Conservation (phyloP, 495 filamentous ascomycete genomes). For the Xanthoparmelia taractica region DNA sequence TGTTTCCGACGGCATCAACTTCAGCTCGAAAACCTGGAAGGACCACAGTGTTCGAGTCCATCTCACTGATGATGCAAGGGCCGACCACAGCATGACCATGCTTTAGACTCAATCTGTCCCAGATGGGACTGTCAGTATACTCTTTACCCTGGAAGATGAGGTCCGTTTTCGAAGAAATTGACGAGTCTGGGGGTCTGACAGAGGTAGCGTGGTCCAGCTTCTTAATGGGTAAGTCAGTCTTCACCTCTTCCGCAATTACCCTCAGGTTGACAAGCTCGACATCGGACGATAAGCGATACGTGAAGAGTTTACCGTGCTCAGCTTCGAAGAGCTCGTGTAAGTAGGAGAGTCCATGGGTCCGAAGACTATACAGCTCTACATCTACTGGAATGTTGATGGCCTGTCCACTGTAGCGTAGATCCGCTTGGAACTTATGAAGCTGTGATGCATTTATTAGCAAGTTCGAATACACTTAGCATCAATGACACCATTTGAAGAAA, state of each 20-base stretch:
- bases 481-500: not conserved
- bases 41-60: slow-evolving; percentile 46
- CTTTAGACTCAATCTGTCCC: slow-evolving; percentile 39
- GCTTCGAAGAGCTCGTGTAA: slow-evolving; percentile 35
- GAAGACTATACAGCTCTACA: slow-evolving; percentile 20
- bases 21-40: slow-evolving; percentile 40
- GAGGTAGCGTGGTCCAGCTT: slow-evolving; percentile 28
- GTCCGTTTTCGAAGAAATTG: slow-evolving; percentile 25
- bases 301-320: slow-evolving; percentile 43
- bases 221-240: slow-evolving; percentile 34
- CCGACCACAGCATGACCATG: slow-evolving; percentile 36
- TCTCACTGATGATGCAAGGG: slow-evolving; percentile 43
- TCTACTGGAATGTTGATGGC: slow-evolving; percentile 41
- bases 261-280: slow-evolving; percentile 43
- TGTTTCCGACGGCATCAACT: slow-evolving; percentile 40
- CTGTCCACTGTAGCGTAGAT: slow-evolving; percentile 44
- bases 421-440: slow-evolving; percentile 35
- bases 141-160: slow-evolving; percentile 38
- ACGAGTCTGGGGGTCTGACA: slow-evolving; percentile 26
- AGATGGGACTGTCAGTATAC: slow-evolving; percentile 34
- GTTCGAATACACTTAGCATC: not conserved
- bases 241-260: slow-evolving; percentile 38
- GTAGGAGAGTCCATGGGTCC: slow-evolving; percentile 29
- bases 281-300: slow-evolving; percentile 37
- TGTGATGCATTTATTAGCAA: slow-evolving; percentile 10